Evolutionary conservation across 805 yeast genomes (phyloP).

Genomic region (Myxozyma lipomycoides): DNA sequence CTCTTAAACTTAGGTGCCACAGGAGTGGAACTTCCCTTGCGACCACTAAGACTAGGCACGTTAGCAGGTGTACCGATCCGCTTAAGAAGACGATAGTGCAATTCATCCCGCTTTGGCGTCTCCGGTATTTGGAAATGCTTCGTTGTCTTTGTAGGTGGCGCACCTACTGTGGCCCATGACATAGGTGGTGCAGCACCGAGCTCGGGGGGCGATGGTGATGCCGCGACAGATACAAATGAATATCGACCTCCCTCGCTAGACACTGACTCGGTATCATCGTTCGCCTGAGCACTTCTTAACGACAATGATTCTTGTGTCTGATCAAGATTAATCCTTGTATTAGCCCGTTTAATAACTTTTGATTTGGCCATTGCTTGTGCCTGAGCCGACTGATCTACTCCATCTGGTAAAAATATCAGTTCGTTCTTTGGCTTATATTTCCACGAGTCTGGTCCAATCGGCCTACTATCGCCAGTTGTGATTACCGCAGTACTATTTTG

Average conservation of each 20-base stretch:
- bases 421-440: slow-evolving; percentile 9
- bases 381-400: background rate
- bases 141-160: slow-evolving; percentile 7
- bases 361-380: slow-evolving; percentile 1
- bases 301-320: background rate
- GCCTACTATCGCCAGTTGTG: slow-evolving; percentile 4
- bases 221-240: slow-evolving; percentile 13
- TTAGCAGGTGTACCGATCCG: background rate
- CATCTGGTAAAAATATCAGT: slow-evolving; percentile 13
- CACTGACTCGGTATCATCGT: background rate
- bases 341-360: slow-evolving; percentile 10
- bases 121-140: slow-evolving; percentile 13
- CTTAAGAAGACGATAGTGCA: slow-evolving; percentile 17
- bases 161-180: slow-evolving; percentile 11
- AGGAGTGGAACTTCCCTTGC: background rate
- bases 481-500: background rate
- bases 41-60: background rate
- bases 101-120: slow-evolving; percentile 21
- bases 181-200: slow-evolving; percentile 19
- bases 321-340: slow-evolving; percentile 13
- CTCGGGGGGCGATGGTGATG: slow-evolving; percentile 22
- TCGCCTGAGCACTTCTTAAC: background rate
- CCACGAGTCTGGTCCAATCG: slow-evolving; percentile 12
- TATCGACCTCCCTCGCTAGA: slow-evolving; percentile 3
- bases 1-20: slow-evolving; percentile 10